Conservation (phyloP, 176 grass and related monocot species). For the Eremochloa ophiuroides region DNA sequence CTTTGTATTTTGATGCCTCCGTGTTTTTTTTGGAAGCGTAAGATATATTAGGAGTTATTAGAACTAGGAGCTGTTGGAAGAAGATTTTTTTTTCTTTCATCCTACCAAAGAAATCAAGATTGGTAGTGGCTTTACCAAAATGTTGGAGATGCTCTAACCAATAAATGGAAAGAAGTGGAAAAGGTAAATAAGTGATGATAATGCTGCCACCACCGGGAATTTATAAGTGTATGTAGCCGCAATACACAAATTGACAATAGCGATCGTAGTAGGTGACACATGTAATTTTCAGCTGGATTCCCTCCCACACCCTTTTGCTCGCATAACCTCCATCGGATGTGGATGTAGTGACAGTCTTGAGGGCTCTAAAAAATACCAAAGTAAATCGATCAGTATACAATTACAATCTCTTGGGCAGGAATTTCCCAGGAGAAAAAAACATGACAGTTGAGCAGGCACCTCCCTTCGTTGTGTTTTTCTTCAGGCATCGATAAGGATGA, state of each 20-base stretch:
- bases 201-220: not conserved
- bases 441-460: not conserved
- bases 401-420: not conserved
- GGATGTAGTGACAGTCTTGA: not conserved
- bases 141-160: not conserved
- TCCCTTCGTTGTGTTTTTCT: not conserved
- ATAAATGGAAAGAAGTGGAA: not conserved
- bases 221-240: too few species aligned
- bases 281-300: slow-evolving; percentile 1
- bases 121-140: not conserved
- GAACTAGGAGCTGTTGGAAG: too few species aligned
- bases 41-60: too few species aligned
- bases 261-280: not conserved
- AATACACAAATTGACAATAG: too few species aligned
- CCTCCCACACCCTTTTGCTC: not conserved
- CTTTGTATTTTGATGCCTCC: too few species aligned
- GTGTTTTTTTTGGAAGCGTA: too few species aligned
- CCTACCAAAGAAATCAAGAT: not conserved
- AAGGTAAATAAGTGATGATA: not conserved
- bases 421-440: not conserved
- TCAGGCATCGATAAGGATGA: not conserved
- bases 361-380: not conserved
- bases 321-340: not conserved
- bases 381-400: not conserved
- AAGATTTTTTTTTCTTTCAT: too few species aligned